Percentiles rank a stretch among this genome's conserved stretches.
Evolutionary conservation across 108 stramenopile species (phyloP).

Genomic region (Craspedostauros australis): DNA sequence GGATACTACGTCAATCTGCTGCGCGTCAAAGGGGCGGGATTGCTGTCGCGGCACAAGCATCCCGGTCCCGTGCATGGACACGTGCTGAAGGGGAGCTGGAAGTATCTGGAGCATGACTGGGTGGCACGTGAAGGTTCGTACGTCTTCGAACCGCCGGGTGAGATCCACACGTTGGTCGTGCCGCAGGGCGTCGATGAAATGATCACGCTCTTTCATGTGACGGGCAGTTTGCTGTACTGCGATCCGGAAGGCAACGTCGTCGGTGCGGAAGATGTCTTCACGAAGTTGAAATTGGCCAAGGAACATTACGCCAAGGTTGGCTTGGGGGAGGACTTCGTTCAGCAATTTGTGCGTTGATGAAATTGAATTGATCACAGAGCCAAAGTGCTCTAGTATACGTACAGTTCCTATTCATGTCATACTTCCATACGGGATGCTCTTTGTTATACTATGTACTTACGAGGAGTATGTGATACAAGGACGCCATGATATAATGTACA

Average conservation of each 20-base stretch:
- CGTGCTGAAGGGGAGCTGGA: conserved; percentile 66
- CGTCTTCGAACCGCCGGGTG: conserved; percentile 78
- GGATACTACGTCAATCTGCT: conserved; percentile 79
- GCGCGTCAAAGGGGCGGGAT: conserved; percentile 53
- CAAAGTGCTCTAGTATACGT: no score
- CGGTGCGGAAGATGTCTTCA: conserved; percentile 77
- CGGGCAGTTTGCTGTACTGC: conserved; percentile 65
- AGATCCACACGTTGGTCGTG: conserved; percentile 70
- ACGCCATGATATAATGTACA: no score
- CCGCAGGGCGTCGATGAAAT: conserved; percentile 71
- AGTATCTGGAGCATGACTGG: conserved; percentile 73
- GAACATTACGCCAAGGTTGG: conserved; percentile 65
- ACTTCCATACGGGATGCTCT: no score
- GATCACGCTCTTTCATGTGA: conserved; percentile 79
- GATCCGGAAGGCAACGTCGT: conserved; percentile 57
- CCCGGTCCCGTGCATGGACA: conserved; percentile 70
- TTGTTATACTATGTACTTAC: no score
- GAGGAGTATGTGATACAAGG: no score
- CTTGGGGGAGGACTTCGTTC: conserved; percentile 56
- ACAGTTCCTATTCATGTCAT: no score
- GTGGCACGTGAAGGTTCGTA: conserved; percentile 57
- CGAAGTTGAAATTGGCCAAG: conserved; percentile 69
- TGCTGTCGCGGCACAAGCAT: conserved; percentile 65
- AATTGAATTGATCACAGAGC: no score
- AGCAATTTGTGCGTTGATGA: conserved; percentile 60